Conservation (phyloP, 2,329 filamentous ascomycete genomes). For the Ceratocystis alfenasii region DNA sequence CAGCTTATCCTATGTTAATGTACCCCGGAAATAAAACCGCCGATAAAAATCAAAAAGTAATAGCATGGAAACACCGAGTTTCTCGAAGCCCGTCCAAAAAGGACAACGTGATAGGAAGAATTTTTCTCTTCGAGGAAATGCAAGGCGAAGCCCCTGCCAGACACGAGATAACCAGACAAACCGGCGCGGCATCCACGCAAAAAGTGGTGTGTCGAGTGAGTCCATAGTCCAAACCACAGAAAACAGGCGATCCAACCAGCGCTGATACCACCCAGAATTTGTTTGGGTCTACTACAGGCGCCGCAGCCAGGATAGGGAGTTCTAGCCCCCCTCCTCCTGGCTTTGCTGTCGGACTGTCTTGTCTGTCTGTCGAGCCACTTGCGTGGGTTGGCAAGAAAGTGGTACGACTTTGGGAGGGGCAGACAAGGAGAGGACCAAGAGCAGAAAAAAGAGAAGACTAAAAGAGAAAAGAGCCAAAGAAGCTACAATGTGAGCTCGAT, state of each 20-base stretch:
- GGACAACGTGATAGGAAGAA: too few relatives aligned
- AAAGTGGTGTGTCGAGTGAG: too few relatives aligned
- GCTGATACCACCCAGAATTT: not conserved
- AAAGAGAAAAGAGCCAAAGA: not conserved
- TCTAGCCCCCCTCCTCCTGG: not conserved
- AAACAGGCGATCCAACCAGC: slow-evolving; percentile 7
- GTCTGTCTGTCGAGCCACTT: not conserved
- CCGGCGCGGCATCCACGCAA: too few relatives aligned
- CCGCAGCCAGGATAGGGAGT: not conserved
- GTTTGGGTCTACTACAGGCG: not conserved
- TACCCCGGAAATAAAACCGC: too few relatives aligned
- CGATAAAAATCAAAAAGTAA: too few relatives aligned
- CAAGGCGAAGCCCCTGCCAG: too few relatives aligned
- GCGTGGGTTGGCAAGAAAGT: not conserved
- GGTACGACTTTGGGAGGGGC: slow-evolving; percentile 1
- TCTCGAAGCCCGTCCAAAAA: too few relatives aligned
- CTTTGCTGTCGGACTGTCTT: not conserved
- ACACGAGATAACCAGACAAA: too few relatives aligned
- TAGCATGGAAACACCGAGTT: too few relatives aligned
- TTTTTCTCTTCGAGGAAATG: too few relatives aligned
- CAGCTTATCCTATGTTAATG: too few relatives aligned
- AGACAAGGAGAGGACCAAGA: not conserved
- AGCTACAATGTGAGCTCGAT: too few relatives aligned
- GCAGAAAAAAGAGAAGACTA: not conserved
- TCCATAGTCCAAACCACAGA: not conserved